Base-by-base conservation (phyloP, 768 basidiomycete genomes). In the Hirschioporus abietinus region DNA sequence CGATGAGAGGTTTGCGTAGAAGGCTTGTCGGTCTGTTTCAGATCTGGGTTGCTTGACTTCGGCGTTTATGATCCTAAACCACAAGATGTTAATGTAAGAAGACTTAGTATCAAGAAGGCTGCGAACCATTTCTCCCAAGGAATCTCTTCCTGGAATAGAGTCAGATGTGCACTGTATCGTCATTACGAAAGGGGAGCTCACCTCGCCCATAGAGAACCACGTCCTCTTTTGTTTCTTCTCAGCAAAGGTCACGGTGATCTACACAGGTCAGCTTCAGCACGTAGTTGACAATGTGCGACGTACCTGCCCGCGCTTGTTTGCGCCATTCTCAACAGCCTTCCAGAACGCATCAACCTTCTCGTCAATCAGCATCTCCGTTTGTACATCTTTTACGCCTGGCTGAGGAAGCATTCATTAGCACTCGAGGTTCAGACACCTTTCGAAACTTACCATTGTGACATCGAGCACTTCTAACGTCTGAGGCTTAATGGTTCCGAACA, bases 41-140 rank as follows among this genome's bases (percentile, higher is more conserved):
- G 82, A 77, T 52, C 84, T 87, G 0, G 88, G 88, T 70, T 92
- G 92, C 63, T 86, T 84, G 17, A 93, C 78, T 77, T 93, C 91
- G 9, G 87, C 91, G 65, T 91, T 93, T 68, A 94, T 86, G 17
- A 88, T 78, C 92, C 92, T 93, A 72, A 35, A 24, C 17, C 23
- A 26, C 26, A 25, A 57, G 20, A 7, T 64, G 67, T 58, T 20
- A 58, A 15, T 27, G 10, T 64, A 57, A 62, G 60, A 34, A 64
- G 15, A n/a, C 27, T 27, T 35, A 52, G 27, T 26, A 18, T 36
- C 26, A 65, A 58, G 25, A 9, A 61, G 26, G 62, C 34, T 20
- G 42, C 79, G 7, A 15, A 91, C 92, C 92, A 94, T 76, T 91
- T 87, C 74, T 94, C 93, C 92, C 92, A 94, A 64, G 91, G 86